phyloP scores from a whole-genome alignment of 2,329 filamentous ascomycete genomes.

The Aspergillus felis region DNA sequence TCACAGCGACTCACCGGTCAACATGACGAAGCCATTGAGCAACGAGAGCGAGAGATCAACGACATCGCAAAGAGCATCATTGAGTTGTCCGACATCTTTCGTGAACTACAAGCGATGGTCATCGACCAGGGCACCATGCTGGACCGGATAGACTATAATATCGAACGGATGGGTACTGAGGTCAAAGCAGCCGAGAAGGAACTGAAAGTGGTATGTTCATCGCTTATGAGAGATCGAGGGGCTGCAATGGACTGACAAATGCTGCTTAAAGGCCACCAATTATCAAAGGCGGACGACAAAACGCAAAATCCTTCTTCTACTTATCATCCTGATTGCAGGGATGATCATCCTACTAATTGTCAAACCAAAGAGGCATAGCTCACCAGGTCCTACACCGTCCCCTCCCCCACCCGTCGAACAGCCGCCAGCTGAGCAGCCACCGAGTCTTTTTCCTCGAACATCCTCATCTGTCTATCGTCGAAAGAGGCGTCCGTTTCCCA shows the following conservation, averaged over 20 bases:
- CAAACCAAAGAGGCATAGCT: conserved; percentile 61
- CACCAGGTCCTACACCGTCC: conserved; percentile 18
- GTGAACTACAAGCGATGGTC: conserved; percentile 92
- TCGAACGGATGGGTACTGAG: conserved; percentile 89
- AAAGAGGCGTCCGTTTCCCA: conserved; percentile 19
- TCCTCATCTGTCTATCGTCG: conserved; percentile 18
- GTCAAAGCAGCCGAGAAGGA: conserved; percentile 93
- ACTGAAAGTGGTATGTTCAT: conserved; percentile 62
- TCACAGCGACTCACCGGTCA: conserved; percentile 54
- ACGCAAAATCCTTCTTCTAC: conserved; percentile 85
- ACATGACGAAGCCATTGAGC: conserved; percentile 79
- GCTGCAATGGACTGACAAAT: conserved; percentile 1
- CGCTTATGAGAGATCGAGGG: neutral
- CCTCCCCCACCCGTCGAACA: conserved; percentile 22
- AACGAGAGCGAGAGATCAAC: conserved; percentile 94
- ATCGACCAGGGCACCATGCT: conserved; percentile 88
- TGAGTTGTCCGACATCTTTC: conserved; percentile 92
- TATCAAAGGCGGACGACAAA: conserved; percentile 89
- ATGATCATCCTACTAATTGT: conserved; percentile 79
- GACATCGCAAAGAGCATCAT: conserved; percentile 98
- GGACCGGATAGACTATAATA: conserved; percentile 96
- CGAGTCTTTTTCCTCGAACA: conserved; percentile 14
- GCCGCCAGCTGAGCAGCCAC: conserved; percentile 19
- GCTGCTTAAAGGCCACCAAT: conserved; percentile 57
- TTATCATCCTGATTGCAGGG: conserved; percentile 77